phyloP scores from a whole-genome alignment of 177 flowering plant genomes.

The Vitis hybrid region DNA sequence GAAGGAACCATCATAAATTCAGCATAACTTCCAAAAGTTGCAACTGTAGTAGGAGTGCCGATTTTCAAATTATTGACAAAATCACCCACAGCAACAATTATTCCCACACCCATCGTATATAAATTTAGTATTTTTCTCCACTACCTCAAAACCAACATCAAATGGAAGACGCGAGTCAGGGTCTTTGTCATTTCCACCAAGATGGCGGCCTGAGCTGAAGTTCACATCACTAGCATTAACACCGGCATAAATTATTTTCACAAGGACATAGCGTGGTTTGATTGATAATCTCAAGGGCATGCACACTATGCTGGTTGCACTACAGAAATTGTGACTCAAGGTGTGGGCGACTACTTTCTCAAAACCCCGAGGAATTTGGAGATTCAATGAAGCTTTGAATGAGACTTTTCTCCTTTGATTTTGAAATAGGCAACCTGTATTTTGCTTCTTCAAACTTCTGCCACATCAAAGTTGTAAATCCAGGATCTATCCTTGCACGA shows the following conservation, averaged over 20 bases:
- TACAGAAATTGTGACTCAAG: conserved; percentile 77
- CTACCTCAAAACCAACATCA: conserved; percentile 98
- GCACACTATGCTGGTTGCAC: conserved; percentile 70
- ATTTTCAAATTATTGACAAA: conserved; percentile 63
- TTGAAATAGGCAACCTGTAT: conserved; percentile 43
- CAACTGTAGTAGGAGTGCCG: conserved; percentile 85
- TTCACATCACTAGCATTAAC: conserved; percentile 99
- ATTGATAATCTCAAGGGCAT: conserved; percentile 58
- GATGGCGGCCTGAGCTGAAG: conserved; percentile 93
- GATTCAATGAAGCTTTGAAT: conserved; percentile 16
- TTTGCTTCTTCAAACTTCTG: conserved; percentile 64
- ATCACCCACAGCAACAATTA: conserved; percentile 87
- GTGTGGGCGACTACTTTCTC: conserved; percentile 84
- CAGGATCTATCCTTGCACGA: too few relatives aligned
- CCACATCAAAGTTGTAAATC: too few relatives aligned
- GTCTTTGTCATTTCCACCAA: conserved; percentile 52
- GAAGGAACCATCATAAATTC: conserved; percentile 79
- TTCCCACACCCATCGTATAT: conserved; percentile 46
- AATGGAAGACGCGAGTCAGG: conserved; percentile 69
- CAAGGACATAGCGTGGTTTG: conserved; percentile 63
- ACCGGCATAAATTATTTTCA: conserved; percentile 90
- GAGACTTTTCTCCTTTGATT: conserved; percentile 34
- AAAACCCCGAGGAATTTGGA: conserved; percentile 67
- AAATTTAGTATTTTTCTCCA: not conserved
- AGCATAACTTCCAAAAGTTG: conserved; percentile 90